Conservation (phyloP, 2,329 filamentous ascomycete species). For the Scedosporium aurantiacum region DNA sequence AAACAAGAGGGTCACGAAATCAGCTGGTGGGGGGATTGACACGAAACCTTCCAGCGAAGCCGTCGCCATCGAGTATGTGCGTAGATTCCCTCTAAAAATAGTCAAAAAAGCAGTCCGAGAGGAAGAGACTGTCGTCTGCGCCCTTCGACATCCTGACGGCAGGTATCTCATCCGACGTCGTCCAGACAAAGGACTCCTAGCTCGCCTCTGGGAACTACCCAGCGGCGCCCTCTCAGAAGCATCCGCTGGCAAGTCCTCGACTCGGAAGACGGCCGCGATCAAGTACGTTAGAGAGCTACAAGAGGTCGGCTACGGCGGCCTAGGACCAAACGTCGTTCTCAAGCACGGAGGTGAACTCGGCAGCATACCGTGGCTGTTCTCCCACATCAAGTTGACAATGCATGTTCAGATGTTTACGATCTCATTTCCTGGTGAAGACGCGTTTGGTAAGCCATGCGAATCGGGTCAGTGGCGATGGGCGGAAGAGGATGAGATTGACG, state of each 20-base stretch:
- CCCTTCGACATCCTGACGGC: constrained; percentile 30
- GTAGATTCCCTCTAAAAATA: constrained; percentile 38
- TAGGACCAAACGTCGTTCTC: constrained; percentile 8
- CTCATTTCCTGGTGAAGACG: constrained; percentile 4
- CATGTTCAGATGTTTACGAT: constrained; percentile 41
- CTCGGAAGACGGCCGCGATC: constrained; percentile 25
- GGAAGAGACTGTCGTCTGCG: constrained; percentile 43
- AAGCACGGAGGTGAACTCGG: constrained; percentile 32
- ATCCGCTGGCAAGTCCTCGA: constrained; percentile 13
- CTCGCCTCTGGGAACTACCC: constrained; percentile 46
- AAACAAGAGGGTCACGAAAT: background rate
- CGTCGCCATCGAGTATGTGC: constrained; percentile 28
- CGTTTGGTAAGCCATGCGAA: constrained; percentile 4
- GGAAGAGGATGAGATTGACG: constrained; percentile 27
- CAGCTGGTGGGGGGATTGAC: background rate
- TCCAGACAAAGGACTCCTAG: constrained; percentile 41
- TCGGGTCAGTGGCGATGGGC: constrained; percentile 23
- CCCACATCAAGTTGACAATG: constrained; percentile 45
- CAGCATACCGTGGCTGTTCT: constrained; percentile 45
- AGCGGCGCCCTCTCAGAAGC: constrained; percentile 24
- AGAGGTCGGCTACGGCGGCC: constrained; percentile 6
- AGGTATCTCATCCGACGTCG: constrained; percentile 37
- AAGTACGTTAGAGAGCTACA: constrained; percentile 21
- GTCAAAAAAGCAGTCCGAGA: constrained; percentile 40
- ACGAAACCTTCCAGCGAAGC: background rate